phyloP scores from a whole-genome alignment of 495 filamentous ascomycete species.

The Bacidia gigantensis region DNA sequence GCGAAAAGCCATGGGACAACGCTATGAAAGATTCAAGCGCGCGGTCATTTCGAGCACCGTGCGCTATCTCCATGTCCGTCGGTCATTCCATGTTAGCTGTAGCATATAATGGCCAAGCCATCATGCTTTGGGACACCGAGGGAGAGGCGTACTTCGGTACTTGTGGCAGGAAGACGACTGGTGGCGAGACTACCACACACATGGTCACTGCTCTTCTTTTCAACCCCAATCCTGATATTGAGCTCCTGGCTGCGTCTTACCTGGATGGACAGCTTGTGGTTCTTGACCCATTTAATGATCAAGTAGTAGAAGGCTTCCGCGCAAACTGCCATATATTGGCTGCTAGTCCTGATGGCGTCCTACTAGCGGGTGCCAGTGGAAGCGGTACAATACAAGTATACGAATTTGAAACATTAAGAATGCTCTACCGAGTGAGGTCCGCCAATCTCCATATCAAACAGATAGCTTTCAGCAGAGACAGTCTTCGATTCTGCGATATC shows the following conservation, averaged over 20 bases:
- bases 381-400: constrained; percentile 21
- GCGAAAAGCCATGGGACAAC: too few species aligned
- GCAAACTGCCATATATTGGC: constrained; percentile 10
- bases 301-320: constrained; percentile 6
- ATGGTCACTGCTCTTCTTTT: constrained; percentile 18
- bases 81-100: too few species aligned
- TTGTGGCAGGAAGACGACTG: neutral
- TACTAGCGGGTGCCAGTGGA: constrained; percentile 17
- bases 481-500: constrained; percentile 22
- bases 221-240: constrained; percentile 23
- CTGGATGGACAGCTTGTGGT: constrained; percentile 22
- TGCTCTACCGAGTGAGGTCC: constrained; percentile 22
- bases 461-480: constrained; percentile 21
- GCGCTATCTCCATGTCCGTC: too few species aligned
- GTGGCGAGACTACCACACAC: neutral
- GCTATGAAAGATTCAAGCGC: too few species aligned
- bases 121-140: constrained; percentile 20
- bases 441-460: constrained; percentile 15
- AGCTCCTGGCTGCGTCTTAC: constrained; percentile 21
- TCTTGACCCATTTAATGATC: constrained; percentile 17
- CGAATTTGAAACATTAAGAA: constrained; percentile 25
- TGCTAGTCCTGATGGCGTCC: constrained; percentile 19
- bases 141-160: constrained; percentile 15
- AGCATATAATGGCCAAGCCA: constrained; percentile 10
- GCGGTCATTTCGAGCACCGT: too few species aligned